Base-by-base conservation (phyloP, 2,329 filamentous ascomycete genomes). In the Cadophora malorum region DNA sequence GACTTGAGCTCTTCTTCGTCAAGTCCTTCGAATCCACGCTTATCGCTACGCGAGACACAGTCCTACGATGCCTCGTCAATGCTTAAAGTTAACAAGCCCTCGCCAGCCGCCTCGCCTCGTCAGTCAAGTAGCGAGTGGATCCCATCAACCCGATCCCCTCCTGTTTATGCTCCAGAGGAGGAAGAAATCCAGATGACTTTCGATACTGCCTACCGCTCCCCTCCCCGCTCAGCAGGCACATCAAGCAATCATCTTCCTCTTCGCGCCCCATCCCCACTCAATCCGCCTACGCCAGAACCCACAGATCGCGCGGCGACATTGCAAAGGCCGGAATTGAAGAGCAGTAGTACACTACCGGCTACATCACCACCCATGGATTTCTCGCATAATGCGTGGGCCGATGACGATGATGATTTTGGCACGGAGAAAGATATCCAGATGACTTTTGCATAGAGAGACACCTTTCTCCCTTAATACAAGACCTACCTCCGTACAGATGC, bases 391-490 rank as follows among this genome's bases (percentile, higher is more conserved):
- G 85, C 91, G 0, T 95, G 92, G 92, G 89, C 86, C 3, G 90
- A 88, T 67, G 83, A 88, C 9, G 90, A 92, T 55, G 86, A 90
- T 31, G 86, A 91, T 63, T 91, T 91, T 80, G 89, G 88, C 21
- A 85, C 86, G 75, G 91, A 93, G 78, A 88, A 88, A 77, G 91
- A 93, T 79, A 91, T 95, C 71, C 85, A 87, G 38, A 91, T 95
- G 90, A 93, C 90, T 70, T 95, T 95, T 86, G 92, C 76, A 72
- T 77, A 74, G 52, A 23, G 6, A 41, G 41, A 28, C 10, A 38
- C 55, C n/a, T 35, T 21, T 12, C 10, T n/a, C 21, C 35, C 33
- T 23, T 23, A 19, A 41, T 19, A 19, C 31, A 33, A 8, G 2
- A 38, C 21, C 33, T 28, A 41, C 14, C 23, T 16, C 21, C 25